Percentiles rank a stretch among this genome's conserved stretches.
Conservation (phyloP, 192 early-diverging fungal species). For the Mortierella hygrophila region DNA sequence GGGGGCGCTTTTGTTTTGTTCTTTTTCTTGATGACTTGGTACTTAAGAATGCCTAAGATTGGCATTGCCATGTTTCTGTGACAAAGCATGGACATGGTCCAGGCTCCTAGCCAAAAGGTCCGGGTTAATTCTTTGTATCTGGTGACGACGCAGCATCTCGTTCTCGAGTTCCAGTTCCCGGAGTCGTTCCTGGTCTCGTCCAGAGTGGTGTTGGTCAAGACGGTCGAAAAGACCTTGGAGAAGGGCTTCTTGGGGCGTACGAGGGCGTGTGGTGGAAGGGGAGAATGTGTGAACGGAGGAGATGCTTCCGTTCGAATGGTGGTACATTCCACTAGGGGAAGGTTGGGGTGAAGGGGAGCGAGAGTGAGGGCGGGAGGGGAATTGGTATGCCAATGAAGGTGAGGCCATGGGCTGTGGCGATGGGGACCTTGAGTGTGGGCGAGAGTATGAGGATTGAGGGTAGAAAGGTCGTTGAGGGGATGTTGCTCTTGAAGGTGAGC, state of each 20-base stretch:
- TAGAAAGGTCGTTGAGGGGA: not conserved
- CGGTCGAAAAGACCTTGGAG: not conserved
- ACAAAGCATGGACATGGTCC: constrained; percentile 9
- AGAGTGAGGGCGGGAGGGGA: not conserved
- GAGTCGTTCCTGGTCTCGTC: not conserved
- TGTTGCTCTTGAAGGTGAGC: not conserved
- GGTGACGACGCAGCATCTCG: constrained; percentile 8
- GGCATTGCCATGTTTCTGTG: constrained; percentile 30
- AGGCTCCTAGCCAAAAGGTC: not conserved
- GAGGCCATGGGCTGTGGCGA: not conserved
- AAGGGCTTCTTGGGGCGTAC: not conserved
- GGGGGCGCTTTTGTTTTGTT: not conserved
- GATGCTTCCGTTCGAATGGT: not conserved
- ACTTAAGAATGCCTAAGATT: constrained; percentile 26
- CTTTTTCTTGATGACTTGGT: not conserved
- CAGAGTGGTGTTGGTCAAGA: not conserved
- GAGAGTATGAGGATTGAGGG: not conserved
- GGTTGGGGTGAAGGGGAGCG: not conserved
- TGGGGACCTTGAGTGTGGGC: not conserved
- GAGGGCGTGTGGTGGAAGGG: not conserved
- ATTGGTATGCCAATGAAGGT: not conserved
- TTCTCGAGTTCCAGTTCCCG: not conserved
- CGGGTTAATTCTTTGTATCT: not conserved
- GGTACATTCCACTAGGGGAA: not conserved
- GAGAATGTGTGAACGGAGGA: not conserved